Percentiles rank a stretch among this genome's conserved stretches.
Conservation (phyloP, 352 stramenopile genomes). For the Stramenopiles sp. region DNA sequence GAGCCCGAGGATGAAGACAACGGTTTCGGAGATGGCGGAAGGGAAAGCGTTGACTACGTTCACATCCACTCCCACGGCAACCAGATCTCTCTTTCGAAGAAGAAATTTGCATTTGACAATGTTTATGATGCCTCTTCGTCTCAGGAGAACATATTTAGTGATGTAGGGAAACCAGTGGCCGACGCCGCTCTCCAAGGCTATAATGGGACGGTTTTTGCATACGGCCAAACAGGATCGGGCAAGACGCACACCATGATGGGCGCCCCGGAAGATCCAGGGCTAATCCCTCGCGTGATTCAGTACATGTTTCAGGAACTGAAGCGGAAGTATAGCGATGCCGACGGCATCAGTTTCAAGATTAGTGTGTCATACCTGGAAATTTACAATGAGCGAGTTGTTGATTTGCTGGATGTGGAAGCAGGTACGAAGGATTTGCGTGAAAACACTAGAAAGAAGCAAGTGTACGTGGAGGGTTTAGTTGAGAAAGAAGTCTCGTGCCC, state of each 20-base stretch:
- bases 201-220: slow-evolving; percentile 66
- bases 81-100: slow-evolving; percentile 31
- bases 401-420: slow-evolving; percentile 48
- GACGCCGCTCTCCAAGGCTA: slow-evolving; percentile 56
- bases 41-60: too few relatives aligned
- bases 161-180: slow-evolving; percentile 42
- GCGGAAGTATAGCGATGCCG: slow-evolving; percentile 22
- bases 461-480: background rate
- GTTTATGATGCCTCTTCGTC: slow-evolving; percentile 43
- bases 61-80: too few relatives aligned
- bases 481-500: background rate
- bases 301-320: slow-evolving; percentile 44
- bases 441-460: background rate
- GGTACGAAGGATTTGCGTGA: background rate
- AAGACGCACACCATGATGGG: slow-evolving; percentile 69
- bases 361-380: slow-evolving; percentile 75
- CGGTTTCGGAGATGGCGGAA: too few relatives aligned
- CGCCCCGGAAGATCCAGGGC: slow-evolving; percentile 32
- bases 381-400: slow-evolving; percentile 82
- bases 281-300: slow-evolving; percentile 56
- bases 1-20: slow-evolving; percentile 16
- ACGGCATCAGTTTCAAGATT: too few relatives aligned
- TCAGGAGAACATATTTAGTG: slow-evolving; percentile 53
- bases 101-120: slow-evolving; percentile 53
- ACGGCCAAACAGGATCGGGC: slow-evolving; percentile 56